A percentile compares a stretch with the other conserved stretches of the same genome.
These are phyloP conservation scores for Cordia subcordata DNA, from an alignment of 257 asterid species.

Conservation along the genomic window DNA sequence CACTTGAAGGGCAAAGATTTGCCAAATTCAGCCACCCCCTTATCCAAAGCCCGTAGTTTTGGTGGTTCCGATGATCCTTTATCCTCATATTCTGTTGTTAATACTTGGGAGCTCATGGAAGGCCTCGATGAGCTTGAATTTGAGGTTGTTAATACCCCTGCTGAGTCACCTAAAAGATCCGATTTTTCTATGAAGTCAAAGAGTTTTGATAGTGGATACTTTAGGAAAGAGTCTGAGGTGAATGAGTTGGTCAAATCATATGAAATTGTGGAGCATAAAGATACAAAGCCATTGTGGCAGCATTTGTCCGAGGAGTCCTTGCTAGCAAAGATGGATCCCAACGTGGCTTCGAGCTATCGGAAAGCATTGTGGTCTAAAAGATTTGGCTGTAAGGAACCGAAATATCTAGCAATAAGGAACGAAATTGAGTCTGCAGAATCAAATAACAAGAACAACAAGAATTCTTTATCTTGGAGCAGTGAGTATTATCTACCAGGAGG, in stretches of 20 bases:
- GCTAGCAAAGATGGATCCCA: constrained; percentile 34
- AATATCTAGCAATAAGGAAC: constrained; percentile 9
- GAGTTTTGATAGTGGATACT: constrained; percentile 11
- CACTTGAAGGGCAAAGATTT: constrained; percentile 13
- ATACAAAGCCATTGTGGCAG: constrained; percentile 45
- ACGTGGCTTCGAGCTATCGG: constrained; percentile 31
- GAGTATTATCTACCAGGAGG: constrained; percentile 30
- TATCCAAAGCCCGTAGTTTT: constrained; percentile 24
- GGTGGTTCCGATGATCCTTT: constrained; percentile 41
- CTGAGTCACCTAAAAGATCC: constrained; percentile 26
- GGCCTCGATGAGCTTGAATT: constrained; percentile 72
- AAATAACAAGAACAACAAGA: background rate
- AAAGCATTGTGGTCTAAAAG: constrained; percentile 35
- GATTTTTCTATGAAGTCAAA: constrained; percentile 2
- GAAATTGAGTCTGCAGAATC: constrained; percentile 18
- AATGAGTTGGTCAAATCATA: constrained; percentile 27
- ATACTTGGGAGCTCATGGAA: constrained; percentile 97
- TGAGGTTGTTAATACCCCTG: constrained; percentile 35
- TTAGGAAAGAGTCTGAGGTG: constrained; percentile 19
- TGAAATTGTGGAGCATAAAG: constrained; percentile 42
- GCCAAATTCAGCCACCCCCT: constrained; percentile 19
- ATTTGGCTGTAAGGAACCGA: constrained; percentile 26
- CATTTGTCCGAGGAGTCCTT: constrained; percentile 43
- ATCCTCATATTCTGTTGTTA: constrained; percentile 83
- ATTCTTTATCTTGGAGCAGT: constrained; percentile 4